Evolutionary conservation across 129 eudicot genomes (phyloP).

Genomic region (Escallonia rubra): DNA sequence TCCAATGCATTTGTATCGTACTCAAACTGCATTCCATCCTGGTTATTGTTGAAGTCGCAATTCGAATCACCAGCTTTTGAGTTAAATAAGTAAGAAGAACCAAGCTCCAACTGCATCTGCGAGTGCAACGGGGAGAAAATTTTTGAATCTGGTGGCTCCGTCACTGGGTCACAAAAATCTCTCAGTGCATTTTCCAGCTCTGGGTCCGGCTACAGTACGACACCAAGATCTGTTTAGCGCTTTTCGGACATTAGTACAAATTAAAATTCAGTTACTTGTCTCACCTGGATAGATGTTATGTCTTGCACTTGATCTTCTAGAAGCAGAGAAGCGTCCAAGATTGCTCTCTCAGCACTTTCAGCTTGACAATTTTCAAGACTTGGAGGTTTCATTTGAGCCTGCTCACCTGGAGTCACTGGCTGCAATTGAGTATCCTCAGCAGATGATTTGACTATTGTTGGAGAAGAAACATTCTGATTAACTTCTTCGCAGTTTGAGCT

Average conservation of each 20-base stretch:
- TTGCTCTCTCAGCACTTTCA: conserved; percentile 15
- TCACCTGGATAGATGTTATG: conserved; percentile 20
- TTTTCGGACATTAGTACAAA: background rate
- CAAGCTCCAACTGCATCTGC: conserved; percentile 46
- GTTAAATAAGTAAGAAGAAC: conserved; percentile 24
- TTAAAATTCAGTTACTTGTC: background rate
- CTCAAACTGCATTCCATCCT: conserved; percentile 27
- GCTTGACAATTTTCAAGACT: conserved; percentile 10
- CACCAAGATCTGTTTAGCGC: background rate
- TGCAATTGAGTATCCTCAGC: conserved; percentile 45
- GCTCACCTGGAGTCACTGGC: conserved; percentile 27
- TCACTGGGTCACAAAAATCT: conserved; percentile 26
- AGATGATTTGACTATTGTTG: conserved; percentile 34
- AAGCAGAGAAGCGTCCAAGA: conserved; percentile 22
- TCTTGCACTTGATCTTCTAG: conserved; percentile 18
- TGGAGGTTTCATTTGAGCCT: conserved; percentile 22
- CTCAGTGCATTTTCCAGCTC: conserved; percentile 42
- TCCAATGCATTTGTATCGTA: conserved; percentile 33
- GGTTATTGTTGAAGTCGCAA: conserved; percentile 18
- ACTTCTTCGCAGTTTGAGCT: conserved; percentile 27
- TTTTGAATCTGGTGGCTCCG: conserved; percentile 31
- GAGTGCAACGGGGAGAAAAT: conserved; percentile 55
- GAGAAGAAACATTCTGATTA: conserved; percentile 41
- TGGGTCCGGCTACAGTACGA: conserved; percentile 35
- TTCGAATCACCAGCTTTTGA: background rate